A percentile compares a stretch with the other conserved stretches of the same genome.
Conservation (phyloP, 768 basidiomycete genomes). For the Leucocoprinus birnbaumii region DNA sequence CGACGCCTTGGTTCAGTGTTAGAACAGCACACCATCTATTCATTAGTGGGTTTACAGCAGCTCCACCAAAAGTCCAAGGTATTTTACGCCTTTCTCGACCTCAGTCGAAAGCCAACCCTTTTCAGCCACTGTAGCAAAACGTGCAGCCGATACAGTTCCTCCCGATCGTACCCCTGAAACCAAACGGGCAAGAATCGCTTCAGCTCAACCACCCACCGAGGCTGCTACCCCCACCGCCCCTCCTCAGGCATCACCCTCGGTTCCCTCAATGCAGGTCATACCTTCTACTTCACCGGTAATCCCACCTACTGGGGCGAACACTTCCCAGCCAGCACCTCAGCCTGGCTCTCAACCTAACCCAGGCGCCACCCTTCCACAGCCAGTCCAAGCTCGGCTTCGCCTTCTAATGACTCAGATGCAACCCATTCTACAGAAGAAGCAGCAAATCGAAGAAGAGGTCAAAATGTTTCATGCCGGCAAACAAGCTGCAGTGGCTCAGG, state of each 20-base stretch:
- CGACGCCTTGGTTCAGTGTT: slow-evolving; percentile 57
- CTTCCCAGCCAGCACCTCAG: slow-evolving; percentile 18
- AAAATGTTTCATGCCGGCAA: background rate
- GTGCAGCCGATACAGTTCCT: slow-evolving; percentile 33
- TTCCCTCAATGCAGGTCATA: slow-evolving; percentile 22
- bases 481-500: slow-evolving; percentile 15
- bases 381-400: slow-evolving; percentile 18
- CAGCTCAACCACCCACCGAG: slow-evolving; percentile 8
- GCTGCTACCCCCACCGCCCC: slow-evolving; percentile 18
- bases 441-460: slow-evolving; percentile 8
- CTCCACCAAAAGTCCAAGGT: slow-evolving; percentile 26
- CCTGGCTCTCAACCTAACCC: slow-evolving; percentile 11
- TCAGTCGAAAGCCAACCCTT: background rate
- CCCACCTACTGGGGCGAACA: background rate
- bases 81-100: background rate
- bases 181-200: slow-evolving; percentile 2
- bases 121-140: slow-evolving; percentile 32
- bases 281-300: background rate
- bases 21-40: slow-evolving; percentile 41
- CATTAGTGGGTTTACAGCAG: slow-evolving; percentile 45
- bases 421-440: background rate
- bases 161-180: slow-evolving; percentile 37
- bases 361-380: slow-evolving; percentile 4
- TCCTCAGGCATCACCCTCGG: slow-evolving; percentile 13
- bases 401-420: slow-evolving; percentile 3